phyloP scores from a whole-genome alignment of 768 basidiomycete genomes.

The Hortiboletus flavorubellus region DNA sequence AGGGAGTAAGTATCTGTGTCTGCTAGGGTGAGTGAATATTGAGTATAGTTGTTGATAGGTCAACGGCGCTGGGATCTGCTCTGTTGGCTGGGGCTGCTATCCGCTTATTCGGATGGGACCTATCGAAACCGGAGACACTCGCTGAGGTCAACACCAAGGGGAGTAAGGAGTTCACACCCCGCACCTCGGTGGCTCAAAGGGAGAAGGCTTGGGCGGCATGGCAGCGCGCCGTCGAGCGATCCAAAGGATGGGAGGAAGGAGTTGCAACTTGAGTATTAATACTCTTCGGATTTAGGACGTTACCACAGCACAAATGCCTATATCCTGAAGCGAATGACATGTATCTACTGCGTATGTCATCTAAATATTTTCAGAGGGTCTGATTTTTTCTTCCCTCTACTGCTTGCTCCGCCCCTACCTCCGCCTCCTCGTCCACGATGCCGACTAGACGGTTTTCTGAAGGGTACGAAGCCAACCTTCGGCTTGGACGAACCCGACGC shows the following conservation, averaged over 20 bases:
- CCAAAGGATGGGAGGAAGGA: constrained; percentile 76
- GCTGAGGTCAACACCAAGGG: constrained; percentile 84
- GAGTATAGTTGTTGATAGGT: constrained; percentile 43
- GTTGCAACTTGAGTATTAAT: constrained; percentile 24
- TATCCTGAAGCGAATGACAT: background rate
- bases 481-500: constrained; percentile 14
- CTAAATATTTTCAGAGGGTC: constrained; percentile 83
- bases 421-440: constrained; percentile 55
- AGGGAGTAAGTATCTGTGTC: constrained; percentile 64
- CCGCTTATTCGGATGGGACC: constrained; percentile 88
- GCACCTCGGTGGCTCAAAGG: constrained; percentile 48
- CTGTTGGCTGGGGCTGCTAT: constrained; percentile 90
- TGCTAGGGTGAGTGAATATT: background rate
- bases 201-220: constrained; percentile 73
- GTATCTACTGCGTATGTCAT: constrained; percentile 5
- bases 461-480: constrained; percentile 64
- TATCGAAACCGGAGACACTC: constrained; percentile 78
- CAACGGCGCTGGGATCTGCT: constrained; percentile 94
- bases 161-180: constrained; percentile 64
- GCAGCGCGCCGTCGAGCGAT: constrained; percentile 86
- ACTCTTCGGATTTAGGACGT: background rate
- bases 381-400: constrained; percentile 60
- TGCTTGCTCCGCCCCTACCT: constrained; percentile 33
- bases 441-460: constrained; percentile 52
- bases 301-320: background rate